These are phyloP conservation scores for Penicillium sp. DNA, from an alignment of 2,329 filamentous ascomycete genomes.

Conservation along the genomic window DNA sequence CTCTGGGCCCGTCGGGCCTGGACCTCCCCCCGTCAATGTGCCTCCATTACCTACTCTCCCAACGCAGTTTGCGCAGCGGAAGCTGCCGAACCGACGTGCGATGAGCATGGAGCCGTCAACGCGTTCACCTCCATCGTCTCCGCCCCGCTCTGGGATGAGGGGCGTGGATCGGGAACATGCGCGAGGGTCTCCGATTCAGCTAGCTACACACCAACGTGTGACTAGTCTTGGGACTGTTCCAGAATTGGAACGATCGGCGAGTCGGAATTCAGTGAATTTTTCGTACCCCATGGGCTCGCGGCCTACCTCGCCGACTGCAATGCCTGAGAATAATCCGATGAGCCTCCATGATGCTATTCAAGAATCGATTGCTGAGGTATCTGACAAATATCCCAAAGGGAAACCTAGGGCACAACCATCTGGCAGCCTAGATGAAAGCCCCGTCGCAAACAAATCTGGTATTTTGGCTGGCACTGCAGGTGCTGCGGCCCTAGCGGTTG, in stretches of 20 bases:
- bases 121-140: constrained; percentile 49
- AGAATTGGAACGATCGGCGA: constrained; percentile 42
- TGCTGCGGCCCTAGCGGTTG: constrained; percentile 32
- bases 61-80: constrained; percentile 41
- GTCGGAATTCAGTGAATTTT: constrained; percentile 50
- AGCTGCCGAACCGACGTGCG: constrained; percentile 43
- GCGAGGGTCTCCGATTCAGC: constrained; percentile 18
- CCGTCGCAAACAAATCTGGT: constrained; percentile 26
- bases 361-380: constrained; percentile 24
- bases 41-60: constrained; percentile 79
- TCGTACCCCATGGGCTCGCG: constrained; percentile 47
- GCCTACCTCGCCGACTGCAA: constrained; percentile 41
- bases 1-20: constrained; percentile 45
- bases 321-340: constrained; percentile 20
- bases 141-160: constrained; percentile 36
- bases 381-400: constrained; percentile 31
- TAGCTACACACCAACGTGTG: constrained; percentile 21
- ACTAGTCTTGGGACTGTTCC: constrained; percentile 31
- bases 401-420: constrained; percentile 22
- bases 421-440: constrained; percentile 29
- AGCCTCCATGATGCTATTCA: constrained; percentile 23
- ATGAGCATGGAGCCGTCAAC: constrained; percentile 53
- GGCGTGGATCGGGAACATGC: constrained; percentile 38
- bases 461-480: constrained; percentile 32
- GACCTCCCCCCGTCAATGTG: constrained; percentile 45